phyloP scores from a whole-genome alignment of 1,284 basidiomycete species.

The Pascua guehoae region DNA sequence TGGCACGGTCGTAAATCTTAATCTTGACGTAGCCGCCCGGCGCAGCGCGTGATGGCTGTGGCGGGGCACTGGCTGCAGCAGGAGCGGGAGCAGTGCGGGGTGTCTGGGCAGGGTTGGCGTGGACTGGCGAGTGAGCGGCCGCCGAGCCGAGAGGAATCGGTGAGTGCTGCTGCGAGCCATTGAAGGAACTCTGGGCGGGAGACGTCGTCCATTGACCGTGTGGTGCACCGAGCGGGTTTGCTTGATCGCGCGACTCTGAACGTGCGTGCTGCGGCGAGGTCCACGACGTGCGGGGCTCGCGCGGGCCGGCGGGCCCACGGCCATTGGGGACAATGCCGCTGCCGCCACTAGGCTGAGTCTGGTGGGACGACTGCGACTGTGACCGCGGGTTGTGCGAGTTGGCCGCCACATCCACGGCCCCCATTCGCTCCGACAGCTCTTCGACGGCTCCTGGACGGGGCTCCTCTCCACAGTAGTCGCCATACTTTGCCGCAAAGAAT shows the following conservation, averaged over 20 bases:
- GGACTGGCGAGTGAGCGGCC: constrained; percentile 9
- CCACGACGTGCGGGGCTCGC: no score
- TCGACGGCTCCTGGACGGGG: constrained; percentile 52
- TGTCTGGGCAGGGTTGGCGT: constrained; percentile 1
- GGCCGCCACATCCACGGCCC: constrained; percentile 18
- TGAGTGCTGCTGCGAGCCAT: neutral
- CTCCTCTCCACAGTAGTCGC: constrained; percentile 81
- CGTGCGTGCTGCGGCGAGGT: no score
- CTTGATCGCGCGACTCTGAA: no score
- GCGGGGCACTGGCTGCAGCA: neutral
- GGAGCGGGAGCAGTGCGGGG: neutral
- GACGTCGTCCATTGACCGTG: no score
- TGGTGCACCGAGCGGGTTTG: no score
- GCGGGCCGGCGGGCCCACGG: no score
- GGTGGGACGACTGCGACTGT: no score
- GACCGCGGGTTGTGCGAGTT: no score
- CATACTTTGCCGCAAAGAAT: constrained; percentile 82
- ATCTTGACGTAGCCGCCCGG: constrained; percentile 83
- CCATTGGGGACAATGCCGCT: no score
- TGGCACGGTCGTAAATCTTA: constrained; percentile 89
- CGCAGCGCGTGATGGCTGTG: neutral
- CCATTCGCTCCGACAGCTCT: constrained; percentile 58
- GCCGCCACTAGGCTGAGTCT: no score
- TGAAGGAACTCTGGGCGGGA: neutral
- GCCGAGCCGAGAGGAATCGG: constrained; percentile 13